These are phyloP conservation scores for Nakazawaea pomicola DNA, from an alignment of 805 yeast species.

Conservation along the genomic window DNA sequence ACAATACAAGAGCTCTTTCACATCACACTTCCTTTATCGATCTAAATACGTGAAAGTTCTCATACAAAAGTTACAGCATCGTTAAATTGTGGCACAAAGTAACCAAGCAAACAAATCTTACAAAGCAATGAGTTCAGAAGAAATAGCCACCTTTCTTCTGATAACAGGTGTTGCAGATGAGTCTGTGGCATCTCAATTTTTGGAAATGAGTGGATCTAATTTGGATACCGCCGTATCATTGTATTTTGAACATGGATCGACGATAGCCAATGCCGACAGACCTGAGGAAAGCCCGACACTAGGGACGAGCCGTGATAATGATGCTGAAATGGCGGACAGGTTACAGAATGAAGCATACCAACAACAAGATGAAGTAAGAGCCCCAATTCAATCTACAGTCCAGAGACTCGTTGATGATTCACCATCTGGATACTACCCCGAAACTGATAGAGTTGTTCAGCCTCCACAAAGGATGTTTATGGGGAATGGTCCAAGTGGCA, in stretches of 20 bases:
- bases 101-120: too few relatives aligned
- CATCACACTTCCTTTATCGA: too few relatives aligned
- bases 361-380: conserved; percentile 53
- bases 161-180: conserved; percentile 73
- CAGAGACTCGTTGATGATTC: conserved; percentile 64
- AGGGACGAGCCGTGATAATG: conserved; percentile 14
- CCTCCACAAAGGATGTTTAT: conserved; percentile 35
- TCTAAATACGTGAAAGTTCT: too few relatives aligned
- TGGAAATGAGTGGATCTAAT: conserved; percentile 74
- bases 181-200: conserved; percentile 64
- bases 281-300: not conserved
- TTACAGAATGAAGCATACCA: conserved; percentile 61
- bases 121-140: conserved; percentile 25
- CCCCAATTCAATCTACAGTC: conserved; percentile 72
- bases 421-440: conserved; percentile 13
- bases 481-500: conserved; percentile 42
- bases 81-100: too few relatives aligned
- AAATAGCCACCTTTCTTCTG: conserved; percentile 71
- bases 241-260: conserved; percentile 63
- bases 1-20: too few relatives aligned
- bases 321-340: conserved; percentile 52
- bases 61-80: too few relatives aligned
- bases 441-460: not conserved
- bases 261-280: conserved; percentile 19
- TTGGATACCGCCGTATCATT: conserved; percentile 81